These are phyloP conservation scores for Sabuloglossum arenarium DNA, from an alignment of 495 filamentous ascomycete species.

Conservation along the genomic window DNA sequence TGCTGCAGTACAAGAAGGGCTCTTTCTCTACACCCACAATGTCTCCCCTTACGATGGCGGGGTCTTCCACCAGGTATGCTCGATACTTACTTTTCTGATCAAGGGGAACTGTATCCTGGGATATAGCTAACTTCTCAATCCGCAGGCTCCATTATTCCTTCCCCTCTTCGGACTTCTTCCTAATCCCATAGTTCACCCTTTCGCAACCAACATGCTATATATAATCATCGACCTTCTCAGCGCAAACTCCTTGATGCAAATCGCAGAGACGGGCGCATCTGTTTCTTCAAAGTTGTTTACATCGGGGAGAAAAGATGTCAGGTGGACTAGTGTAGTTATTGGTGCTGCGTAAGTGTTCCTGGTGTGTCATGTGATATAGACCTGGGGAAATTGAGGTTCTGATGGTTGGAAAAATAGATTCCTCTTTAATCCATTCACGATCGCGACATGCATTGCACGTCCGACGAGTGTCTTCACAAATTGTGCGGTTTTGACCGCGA, in stretches of 20 bases:
- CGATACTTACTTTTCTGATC: not conserved
- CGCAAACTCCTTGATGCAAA: constrained; percentile 60
- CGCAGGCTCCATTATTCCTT: constrained; percentile 67
- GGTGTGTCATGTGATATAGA: not conserved
- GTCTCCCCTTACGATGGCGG: constrained; percentile 95
- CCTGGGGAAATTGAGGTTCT: not conserved
- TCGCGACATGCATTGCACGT: constrained; percentile 80
- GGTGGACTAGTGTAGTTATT: constrained; percentile 55
- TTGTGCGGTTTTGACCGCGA: constrained; percentile 63
- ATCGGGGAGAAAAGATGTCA: constrained; percentile 55
- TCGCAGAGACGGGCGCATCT: constrained; percentile 67
- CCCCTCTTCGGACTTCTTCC: constrained; percentile 80
- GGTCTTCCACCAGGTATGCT: constrained; percentile 70
- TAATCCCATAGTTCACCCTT: constrained; percentile 34
- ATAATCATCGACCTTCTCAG: constrained; percentile 63
- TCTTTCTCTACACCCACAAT: constrained; percentile 90
- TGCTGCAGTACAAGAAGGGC: constrained; percentile 67
- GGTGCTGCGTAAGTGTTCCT: constrained; percentile 44
- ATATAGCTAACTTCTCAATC: not conserved
- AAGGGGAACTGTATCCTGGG: not conserved
- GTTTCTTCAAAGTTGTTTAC: constrained; percentile 48
- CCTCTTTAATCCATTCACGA: constrained; percentile 87
- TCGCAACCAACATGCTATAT: constrained; percentile 63
- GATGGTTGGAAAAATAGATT: constrained; percentile 30
- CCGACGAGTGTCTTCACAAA: constrained; percentile 84